Base-by-base conservation (phyloP, 768 basidiomycete genomes). In the Termitomyces eurrhizus region DNA sequence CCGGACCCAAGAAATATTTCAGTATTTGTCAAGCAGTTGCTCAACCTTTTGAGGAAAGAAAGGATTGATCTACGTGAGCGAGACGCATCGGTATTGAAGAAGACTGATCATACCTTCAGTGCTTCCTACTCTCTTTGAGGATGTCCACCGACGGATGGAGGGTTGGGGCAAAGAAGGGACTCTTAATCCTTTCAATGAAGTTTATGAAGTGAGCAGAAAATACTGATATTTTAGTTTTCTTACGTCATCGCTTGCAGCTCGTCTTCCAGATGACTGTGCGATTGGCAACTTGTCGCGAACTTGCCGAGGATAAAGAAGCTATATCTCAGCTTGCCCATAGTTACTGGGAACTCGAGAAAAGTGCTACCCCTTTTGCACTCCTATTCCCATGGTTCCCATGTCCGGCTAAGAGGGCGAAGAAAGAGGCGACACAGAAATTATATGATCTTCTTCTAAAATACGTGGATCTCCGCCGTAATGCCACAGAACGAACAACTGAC, bases 381-480 rank as follows among this genome's bases (percentile, higher is more conserved):
- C 61, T 70, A 21, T 56, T 70, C 12, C 70, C 70, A 21, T 70
- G 70, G 70, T 64, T 72, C 37, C 70, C 68, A 4, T 56, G 58
- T 33, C 36, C 42, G 4, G 66, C 68, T 0, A 66, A 59, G 56
- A 65, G 55, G 37, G 61, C 57, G 8, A 60, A 65, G 48, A 37
- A 63, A 35, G 54, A 61, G n/a, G 64, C 70, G 2, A 66, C 67
- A 13, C 62, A 41, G 26, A 51, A 62, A 7, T 46, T 70, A 49
- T 68, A 56, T 48, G 58, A 44, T 14, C 56, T 63, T 37, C 39
- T 70, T 3, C 37, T 52, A 4, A 9, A 50, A n/a, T 68, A 65
- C 41, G 62, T 69, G 16, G 65, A 68, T 3, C 33, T 56, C 32
- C 52, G 67, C 18, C 56, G 66, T 18, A 61, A 62, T 29, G 52